Base-by-base conservation (phyloP, 164 flowering plant species). In the Berberis thunbergii region DNA sequence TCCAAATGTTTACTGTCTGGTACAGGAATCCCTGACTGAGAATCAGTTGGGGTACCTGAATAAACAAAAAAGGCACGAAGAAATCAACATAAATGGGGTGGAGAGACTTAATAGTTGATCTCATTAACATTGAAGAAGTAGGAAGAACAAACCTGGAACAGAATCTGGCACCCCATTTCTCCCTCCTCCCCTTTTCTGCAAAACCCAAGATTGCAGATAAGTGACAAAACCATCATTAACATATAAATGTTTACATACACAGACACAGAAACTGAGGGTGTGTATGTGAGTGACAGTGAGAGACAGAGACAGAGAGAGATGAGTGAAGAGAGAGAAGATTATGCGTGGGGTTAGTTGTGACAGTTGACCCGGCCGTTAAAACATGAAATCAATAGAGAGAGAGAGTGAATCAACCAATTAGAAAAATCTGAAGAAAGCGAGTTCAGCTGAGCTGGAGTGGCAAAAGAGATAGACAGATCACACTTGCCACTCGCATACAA, bases 1-100 rank as follows among this genome's bases (percentile, higher is more conserved):
- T 87, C 92, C 80, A 94, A 64, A 3, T 68, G 72, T 77, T 82
- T 88, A 76, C 71, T 83, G 44, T 94, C 89, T 13, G 96, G 92
- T 73, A 94, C 70, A 1, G 85, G 91, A 58, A 76, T 26, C 58
- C 61, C 74, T n/a, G 64, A 46, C 6, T 70, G 43, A 59, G 61
- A 66, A 42, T 70, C 72, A 2, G 69, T 13, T 6, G 87, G 81
- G n/a, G 79, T 70, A 49, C 81, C 96, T 84, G 70, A 73, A 26
- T 49, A 62, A 60, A 75, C 26, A 10, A 57, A 70, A 45, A 5
- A 49, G 58, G 42, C 43, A 11, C 26, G 45, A 41, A 12, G 26
- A 54, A 59, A 42, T 49, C 49, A 62, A 59, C 3, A 59, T 45
- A 52, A 12, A 7, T 46, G 49, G 49, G 49, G 49, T 8, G 10